Base-by-base conservation (phyloP, 441 rosid species). In the Erodium moschatum region DNA sequence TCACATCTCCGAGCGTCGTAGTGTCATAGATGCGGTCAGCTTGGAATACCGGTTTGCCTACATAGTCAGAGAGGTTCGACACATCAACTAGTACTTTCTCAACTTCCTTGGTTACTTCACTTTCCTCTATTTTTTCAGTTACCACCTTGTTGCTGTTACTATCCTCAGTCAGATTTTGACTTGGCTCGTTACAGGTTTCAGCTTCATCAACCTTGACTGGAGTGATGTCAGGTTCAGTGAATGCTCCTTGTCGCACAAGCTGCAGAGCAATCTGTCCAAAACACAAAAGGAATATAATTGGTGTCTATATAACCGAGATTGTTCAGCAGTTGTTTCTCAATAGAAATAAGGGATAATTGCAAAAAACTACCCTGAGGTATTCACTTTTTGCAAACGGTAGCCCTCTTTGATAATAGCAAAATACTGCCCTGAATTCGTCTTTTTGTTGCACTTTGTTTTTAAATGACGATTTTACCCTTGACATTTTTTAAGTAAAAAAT, bases 1-100 rank as follows among this genome's bases (percentile, higher is more conserved):
- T n/a, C n/a, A n/a, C n/a, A n/a, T n/a, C 97, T 50, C 98, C 98
- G 6, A 86, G 76, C 10, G 98, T 97, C 33, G 98, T 89, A 69
- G 72, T 86, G 31, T 86, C 86, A 13, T 91, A 94, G 21, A 94
- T 81, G 64, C 92, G 89, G 56, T 87, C 97, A 7, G 88, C 89
- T 6, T 86, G 96, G 81, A 91, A 94, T 44, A 92, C 96, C 0
- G 96, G 98, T 74, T 95, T 95, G 65, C 99, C 99, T 62, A 95
- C 98, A 79, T 78, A 94, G 69, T 94, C 88, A 13, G 83, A 60
- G 18, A 94, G 80, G 79, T 81, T 89, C 70, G 89, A 75, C 44
- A 74, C 65, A 70, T 91, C 90, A 6, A 95, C 86, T 83, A 81
- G 73, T 64, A 92, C 85, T 70, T 84, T 92, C 76, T 85, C 89